Conservation (phyloP, 2,329 filamentous ascomycete genomes). For the Beauveria australis region DNA sequence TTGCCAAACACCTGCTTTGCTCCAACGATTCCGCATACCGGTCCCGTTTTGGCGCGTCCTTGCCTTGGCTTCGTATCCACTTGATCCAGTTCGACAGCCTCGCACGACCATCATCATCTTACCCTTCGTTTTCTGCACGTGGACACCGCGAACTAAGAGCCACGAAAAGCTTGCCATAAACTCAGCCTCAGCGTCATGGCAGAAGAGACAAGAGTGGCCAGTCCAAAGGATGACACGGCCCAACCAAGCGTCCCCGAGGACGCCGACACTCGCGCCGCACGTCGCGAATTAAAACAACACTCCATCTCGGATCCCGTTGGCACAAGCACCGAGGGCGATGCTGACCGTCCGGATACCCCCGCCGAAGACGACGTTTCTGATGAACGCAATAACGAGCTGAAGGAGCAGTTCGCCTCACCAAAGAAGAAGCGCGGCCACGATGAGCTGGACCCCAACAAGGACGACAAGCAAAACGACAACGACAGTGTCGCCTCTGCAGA, state of each 20-base stretch:
- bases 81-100: neutral
- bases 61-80: neutral
- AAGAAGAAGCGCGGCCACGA: slow-evolving; percentile 60
- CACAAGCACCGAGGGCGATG: slow-evolving; percentile 15
- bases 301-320: slow-evolving; percentile 45
- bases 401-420: slow-evolving; percentile 47
- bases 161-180: neutral
- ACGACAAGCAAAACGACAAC: slow-evolving; percentile 33
- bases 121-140: neutral
- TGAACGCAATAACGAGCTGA: slow-evolving; percentile 28
- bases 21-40: neutral
- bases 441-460: slow-evolving; percentile 44
- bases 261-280: slow-evolving; percentile 53
- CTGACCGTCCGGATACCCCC: slow-evolving; percentile 24
- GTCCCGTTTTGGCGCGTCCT: neutral
- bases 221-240: slow-evolving; percentile 28
- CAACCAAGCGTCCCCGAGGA: slow-evolving; percentile 39
- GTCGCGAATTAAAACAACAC: slow-evolving; percentile 57
- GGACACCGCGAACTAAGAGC: neutral
- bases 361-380: slow-evolving; percentile 27
- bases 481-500: slow-evolving; percentile 34
- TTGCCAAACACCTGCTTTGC: neutral
- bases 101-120: neutral
- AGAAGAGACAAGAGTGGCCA: slow-evolving; percentile 34
- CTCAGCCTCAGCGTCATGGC: slow-evolving; percentile 28